Conservation (phyloP, 768 basidiomycete genomes). For the Serpula lacrymans region DNA sequence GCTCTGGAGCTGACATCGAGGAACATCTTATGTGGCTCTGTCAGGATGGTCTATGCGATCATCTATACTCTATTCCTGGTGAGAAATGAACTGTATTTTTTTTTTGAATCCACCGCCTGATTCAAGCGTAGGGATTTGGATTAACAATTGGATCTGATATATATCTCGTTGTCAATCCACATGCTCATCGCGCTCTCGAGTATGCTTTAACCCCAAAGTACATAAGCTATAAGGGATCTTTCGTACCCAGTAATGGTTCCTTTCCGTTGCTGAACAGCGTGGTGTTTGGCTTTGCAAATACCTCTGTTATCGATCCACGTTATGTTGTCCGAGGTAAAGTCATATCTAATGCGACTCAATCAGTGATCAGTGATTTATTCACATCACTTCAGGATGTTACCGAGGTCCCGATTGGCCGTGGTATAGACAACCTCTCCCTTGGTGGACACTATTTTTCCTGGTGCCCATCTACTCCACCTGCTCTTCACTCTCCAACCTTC, state of each 20-base stretch:
- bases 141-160: constrained; percentile 81
- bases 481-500: constrained; percentile 75
- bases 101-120: constrained; percentile 3
- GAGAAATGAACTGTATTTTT: constrained; percentile 12
- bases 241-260: constrained; percentile 48
- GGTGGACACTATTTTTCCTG: constrained; percentile 75
- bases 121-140: constrained; percentile 63
- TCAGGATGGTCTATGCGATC: constrained; percentile 81
- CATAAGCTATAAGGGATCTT: constrained; percentile 52
- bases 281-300: constrained; percentile 44
- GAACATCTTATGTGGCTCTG: constrained; percentile 78
- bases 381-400: constrained; percentile 78
- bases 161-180: constrained; percentile 66
- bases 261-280: constrained; percentile 35
- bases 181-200: constrained; percentile 39
- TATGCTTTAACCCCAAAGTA: constrained; percentile 33
- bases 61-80: constrained; percentile 84
- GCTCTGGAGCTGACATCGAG: constrained; percentile 79
- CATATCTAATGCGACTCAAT: neutral
- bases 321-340: constrained; percentile 26
- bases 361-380: too few relatives aligned
- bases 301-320: constrained; percentile 26
- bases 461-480: constrained; percentile 75
- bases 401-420: constrained; percentile 74
- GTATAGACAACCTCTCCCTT: constrained; percentile 75